Base-by-base conservation (phyloP, 345 rosid species). In the Mallotus nudiflorus region DNA sequence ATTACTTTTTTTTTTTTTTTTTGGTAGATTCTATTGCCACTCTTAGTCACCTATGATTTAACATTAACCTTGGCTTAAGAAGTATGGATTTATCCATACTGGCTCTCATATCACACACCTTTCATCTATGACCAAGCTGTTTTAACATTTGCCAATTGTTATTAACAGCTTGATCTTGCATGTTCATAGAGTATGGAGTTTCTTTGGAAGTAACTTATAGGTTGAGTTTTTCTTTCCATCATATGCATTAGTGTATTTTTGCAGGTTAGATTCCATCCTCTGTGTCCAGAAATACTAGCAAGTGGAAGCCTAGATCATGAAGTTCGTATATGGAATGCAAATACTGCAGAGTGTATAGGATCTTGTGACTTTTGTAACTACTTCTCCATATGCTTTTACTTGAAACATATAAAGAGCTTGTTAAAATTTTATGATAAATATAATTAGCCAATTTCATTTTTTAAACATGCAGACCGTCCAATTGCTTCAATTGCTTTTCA, bases 401-500 rank as follows among this genome's bases (percentile, higher is more conserved):
- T 8, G 22, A 35, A 16, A 2, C 33, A 2, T 18, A 19, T 33
- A 16, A 16, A 58, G 24, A 31, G 18, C 14, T 6, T 58, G 31
- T 31, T 31, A 31, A 57, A 0, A 24, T 29, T 58, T 18, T 18
- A 8, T 58, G 42, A 15, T 27, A 3, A 4, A 14, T 14, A 28
- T 55, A 14, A 55, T 55, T 27, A 18, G 25, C 33, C 22, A 18
- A 33, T 3, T 33, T 31, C 24, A 31, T 27, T 55, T 12, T 67
- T 73, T 48, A 11, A 72, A 62, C 51, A 40, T 76, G 69, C 84
- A 89, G 93, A 79, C 72, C 93, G 88, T 59, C 91, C 89, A 29
- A 89, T 89, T 82, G 90, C 91, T 28, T 89, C 93, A 16, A 86
- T 89, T 75, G 89, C 93, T 77, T 89, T 89, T 76, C 93, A 89